These are phyloP conservation scores for Lactifluus subvellereus DNA, from an alignment of 768 basidiomycete genomes.

Conservation along the genomic window DNA sequence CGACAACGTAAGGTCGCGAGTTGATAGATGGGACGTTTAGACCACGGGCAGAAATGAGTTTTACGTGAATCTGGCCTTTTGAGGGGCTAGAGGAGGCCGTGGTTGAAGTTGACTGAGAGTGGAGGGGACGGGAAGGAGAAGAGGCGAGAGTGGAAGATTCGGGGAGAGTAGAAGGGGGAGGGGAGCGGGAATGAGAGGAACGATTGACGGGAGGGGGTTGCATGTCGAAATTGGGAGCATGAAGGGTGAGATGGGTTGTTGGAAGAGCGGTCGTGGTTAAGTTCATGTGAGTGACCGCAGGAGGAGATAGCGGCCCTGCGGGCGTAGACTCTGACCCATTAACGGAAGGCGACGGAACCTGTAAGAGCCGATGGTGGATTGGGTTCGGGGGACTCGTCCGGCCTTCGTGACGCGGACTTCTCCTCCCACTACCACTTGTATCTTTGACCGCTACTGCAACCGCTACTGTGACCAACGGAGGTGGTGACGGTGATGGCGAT, in stretches of 20 bases:
- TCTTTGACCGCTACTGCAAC: conserved; percentile 3
- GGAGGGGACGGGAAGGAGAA: conserved; percentile 33
- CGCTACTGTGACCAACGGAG: not conserved
- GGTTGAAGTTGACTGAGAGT: conserved; percentile 30
- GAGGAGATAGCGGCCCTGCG: conserved; percentile 44
- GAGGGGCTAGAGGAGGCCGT: conserved; percentile 33
- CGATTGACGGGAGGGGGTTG: conserved; percentile 47
- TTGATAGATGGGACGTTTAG: conserved; percentile 64
- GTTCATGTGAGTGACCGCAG: conserved; percentile 39
- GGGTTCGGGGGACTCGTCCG: conserved; percentile 1
- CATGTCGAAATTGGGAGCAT: conserved; percentile 84
- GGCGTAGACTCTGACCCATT: conserved; percentile 34
- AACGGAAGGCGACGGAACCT: conserved; percentile 19
- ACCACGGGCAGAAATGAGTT: conserved; percentile 85
- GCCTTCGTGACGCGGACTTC: conserved; percentile 5
- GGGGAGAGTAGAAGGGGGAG: not conserved
- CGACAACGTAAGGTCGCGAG: conserved; percentile 88
- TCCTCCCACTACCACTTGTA: not conserved
- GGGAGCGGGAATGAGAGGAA: conserved; percentile 24
- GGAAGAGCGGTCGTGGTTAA: conserved; percentile 43
- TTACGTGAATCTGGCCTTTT: conserved; percentile 86
- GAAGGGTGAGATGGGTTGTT: conserved; percentile 65
- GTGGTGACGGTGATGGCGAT: conserved; percentile 24
- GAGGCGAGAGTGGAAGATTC: not conserved
- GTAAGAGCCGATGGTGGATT: conserved; percentile 16